A percentile compares a stretch with the other conserved stretches of the same genome.
Evolutionary conservation across 1,284 basidiomycete species (phyloP).

Genomic region (Filobasidium uniguttulatum): DNA sequence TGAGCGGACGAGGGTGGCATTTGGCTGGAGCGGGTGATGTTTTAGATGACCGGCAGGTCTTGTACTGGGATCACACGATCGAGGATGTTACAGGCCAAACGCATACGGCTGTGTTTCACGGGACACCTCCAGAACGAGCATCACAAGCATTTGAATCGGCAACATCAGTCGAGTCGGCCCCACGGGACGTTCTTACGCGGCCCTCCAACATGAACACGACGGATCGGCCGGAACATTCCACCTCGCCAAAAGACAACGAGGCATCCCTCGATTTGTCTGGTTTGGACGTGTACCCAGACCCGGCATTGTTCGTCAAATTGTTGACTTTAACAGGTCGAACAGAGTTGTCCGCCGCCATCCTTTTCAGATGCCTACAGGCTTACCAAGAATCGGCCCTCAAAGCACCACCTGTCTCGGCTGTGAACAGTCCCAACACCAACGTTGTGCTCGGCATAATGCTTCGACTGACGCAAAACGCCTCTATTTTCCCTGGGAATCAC

Average conservation of each 20-base stretch:
- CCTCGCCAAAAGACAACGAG: conserved; percentile 17
- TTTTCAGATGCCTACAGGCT: conserved; percentile 55
- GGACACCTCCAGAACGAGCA: no score
- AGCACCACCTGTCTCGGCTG: no score
- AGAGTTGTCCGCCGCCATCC: conserved; percentile 57
- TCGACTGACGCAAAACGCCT: conserved; percentile 57
- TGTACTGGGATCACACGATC: conserved; percentile 21
- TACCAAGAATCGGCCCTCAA: conserved; percentile 45
- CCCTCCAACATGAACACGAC: no score
- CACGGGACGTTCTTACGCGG: no score
- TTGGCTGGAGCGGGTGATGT: conserved; percentile 1
- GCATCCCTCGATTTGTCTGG: conserved; percentile 22
- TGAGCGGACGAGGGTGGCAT: conserved; percentile 41
- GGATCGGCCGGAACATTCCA: no score
- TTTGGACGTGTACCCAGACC: conserved; percentile 57
- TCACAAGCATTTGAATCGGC: no score
- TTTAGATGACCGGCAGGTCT: conserved; percentile 16
- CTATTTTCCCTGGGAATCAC: conserved; percentile 53
- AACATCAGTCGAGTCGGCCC: no score
- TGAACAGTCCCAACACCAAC: no score
- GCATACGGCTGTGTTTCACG: conserved; percentile 14
- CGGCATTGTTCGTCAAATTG: conserved; percentile 50
- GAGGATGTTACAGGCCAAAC: conserved; percentile 16
- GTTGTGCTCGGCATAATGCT: conserved; percentile 63
- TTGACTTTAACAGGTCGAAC: conserved; percentile 51